Evolutionary conservation across 2,329 filamentous ascomycete species (phyloP).

Genomic region (Meredithiella fracta): DNA sequence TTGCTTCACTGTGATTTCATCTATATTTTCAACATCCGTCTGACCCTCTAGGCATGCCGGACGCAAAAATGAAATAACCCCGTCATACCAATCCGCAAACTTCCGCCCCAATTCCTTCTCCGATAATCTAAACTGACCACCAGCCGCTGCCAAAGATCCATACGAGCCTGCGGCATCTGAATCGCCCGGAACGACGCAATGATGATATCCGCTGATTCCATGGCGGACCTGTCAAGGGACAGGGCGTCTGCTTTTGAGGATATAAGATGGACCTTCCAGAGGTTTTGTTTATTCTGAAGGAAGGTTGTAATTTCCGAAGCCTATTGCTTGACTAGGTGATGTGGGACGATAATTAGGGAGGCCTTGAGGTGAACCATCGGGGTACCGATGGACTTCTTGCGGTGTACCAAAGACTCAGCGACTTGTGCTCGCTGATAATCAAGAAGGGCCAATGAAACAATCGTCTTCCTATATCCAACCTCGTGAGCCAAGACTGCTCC

Average conservation of each 20-base stretch:
- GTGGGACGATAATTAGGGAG: conserved; percentile 26
- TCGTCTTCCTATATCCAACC: conserved; percentile 30
- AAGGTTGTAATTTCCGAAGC: conserved; percentile 21
- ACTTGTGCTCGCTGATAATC: conserved; percentile 17
- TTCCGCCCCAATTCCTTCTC: conserved; percentile 14
- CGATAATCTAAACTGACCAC: conserved; percentile 11
- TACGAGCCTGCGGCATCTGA: conserved; percentile 4
- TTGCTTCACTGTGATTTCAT: neutral
- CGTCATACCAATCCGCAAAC: conserved; percentile 12
- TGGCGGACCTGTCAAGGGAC: conserved; percentile 8
- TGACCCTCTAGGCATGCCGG: neutral
- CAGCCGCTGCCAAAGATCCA: conserved; percentile 12
- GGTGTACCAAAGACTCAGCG: conserved; percentile 16
- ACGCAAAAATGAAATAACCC: conserved; percentile 6
- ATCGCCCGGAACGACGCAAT: conserved; percentile 20
- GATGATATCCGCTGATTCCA: conserved; percentile 24
- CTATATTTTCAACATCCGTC: neutral
- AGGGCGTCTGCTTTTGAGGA: conserved; percentile 8
- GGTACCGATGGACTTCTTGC: conserved; percentile 12
- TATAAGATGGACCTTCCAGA: conserved; percentile 19
- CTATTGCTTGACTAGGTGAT: conserved; percentile 27
- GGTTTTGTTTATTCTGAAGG: conserved; percentile 14
- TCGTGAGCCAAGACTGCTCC: conserved; percentile 29
- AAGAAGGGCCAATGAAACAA: conserved; percentile 25
- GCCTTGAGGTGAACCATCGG: conserved; percentile 19